These are phyloP conservation scores for Rhynchosporium secalis DNA, from an alignment of 2,329 filamentous ascomycete genomes.

Conservation along the genomic window DNA sequence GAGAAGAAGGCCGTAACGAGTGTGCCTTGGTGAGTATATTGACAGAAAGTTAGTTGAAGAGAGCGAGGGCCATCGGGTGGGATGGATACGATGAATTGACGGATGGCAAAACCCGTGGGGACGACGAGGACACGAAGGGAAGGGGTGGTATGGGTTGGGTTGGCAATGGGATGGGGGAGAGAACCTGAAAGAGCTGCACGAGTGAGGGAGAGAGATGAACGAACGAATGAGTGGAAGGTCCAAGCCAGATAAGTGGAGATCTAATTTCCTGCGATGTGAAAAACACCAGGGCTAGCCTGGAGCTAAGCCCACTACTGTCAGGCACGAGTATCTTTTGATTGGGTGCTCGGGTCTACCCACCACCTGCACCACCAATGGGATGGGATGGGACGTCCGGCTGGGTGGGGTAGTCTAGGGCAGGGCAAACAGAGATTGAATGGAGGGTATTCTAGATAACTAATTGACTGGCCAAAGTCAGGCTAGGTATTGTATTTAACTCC, in stretches of 20 bases:
- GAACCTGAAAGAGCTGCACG: neutral
- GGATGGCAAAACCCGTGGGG: conserved; percentile 9
- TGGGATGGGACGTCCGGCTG: neutral
- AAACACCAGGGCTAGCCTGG: too few relatives aligned
- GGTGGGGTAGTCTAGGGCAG: neutral
- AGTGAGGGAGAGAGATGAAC: neutral
- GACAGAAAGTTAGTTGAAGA: conserved; percentile 15
- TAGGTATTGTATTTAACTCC: too few relatives aligned
- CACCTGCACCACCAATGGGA: neutral
- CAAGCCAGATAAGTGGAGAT: neutral
- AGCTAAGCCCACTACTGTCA: neutral
- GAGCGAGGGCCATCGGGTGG: conserved; percentile 26
- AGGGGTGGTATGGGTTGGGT: neutral
- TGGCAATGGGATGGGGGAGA: neutral
- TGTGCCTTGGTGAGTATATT: conserved; percentile 19
- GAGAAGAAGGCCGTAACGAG: conserved; percentile 26
- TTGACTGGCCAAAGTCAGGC: too few relatives aligned
- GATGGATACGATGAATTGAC: conserved; percentile 13
- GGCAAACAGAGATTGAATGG: neutral
- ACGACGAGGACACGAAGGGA: conserved; percentile 1
- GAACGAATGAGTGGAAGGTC: neutral
- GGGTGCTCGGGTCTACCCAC: neutral
- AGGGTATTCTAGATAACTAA: too few relatives aligned
- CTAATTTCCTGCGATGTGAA: too few relatives aligned
- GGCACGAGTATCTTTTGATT: conserved; percentile 1